phyloP scores from a whole-genome alignment of 441 rosid genomes.

The Hura crepitans region DNA sequence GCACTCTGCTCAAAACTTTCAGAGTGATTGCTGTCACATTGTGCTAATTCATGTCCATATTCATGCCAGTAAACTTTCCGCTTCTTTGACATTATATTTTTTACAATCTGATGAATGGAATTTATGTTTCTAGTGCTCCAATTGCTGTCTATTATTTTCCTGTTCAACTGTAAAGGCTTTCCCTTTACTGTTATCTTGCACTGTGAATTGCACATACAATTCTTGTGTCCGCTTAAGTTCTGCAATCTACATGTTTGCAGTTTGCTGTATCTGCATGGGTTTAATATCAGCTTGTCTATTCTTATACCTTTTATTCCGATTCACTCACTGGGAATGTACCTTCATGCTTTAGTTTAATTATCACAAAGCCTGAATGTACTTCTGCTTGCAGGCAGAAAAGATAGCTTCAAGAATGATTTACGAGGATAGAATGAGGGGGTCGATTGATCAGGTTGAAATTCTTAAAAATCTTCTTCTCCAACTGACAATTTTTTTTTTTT shows the following conservation, averaged over 20 bases:
- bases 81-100: background rate
- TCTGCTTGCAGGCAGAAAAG: constrained; percentile 79
- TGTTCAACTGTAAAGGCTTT: background rate
- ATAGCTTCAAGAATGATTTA: constrained; percentile 96
- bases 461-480: background rate
- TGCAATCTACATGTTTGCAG: background rate
- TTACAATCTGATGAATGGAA: constrained; percentile 4
- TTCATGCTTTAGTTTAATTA: background rate
- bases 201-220: background rate
- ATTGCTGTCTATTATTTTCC: background rate
- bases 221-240: background rate
- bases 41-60: background rate
- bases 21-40: background rate
- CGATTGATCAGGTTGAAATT: constrained; percentile 81
- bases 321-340: background rate
- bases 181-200: background rate
- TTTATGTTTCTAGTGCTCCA: background rate
- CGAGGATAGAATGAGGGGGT: constrained; percentile 98
- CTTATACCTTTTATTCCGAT: too few relatives aligned
- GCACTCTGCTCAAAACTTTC: background rate
- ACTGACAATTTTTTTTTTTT: background rate
- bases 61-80: background rate
- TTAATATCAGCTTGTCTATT: background rate
- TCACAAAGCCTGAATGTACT: background rate
- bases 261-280: background rate